Conservation (phyloP, 768 basidiomycete species). For the Termitomyces titanicus region DNA sequence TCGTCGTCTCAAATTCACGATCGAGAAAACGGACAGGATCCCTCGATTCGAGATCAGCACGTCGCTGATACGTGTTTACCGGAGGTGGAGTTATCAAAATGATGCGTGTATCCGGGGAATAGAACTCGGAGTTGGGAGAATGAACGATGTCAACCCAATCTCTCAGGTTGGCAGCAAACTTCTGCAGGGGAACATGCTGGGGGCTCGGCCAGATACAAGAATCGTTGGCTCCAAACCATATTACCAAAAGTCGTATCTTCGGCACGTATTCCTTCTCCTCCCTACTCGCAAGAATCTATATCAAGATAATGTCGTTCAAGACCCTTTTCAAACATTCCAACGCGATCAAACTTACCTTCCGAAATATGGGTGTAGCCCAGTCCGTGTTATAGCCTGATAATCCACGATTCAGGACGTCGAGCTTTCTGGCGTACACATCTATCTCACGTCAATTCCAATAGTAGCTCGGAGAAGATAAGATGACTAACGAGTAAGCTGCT, state of each 20-base stretch:
- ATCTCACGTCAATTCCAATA: background rate
- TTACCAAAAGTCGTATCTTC: slow-evolving; percentile 66
- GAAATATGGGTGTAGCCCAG: slow-evolving; percentile 79
- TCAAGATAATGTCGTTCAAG: background rate
- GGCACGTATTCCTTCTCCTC: slow-evolving; percentile 45
- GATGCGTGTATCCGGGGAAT: slow-evolving; percentile 71
- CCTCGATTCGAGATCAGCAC: slow-evolving; percentile 44
- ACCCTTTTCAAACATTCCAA: background rate
- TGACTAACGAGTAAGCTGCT: slow-evolving; percentile 60
- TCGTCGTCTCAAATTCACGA: slow-evolving; percentile 60
- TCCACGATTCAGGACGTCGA: slow-evolving; percentile 88
- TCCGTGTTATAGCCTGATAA: slow-evolving; percentile 82
- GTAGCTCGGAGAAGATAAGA: background rate
- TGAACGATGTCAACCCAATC: slow-evolving; percentile 61
- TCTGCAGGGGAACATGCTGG: slow-evolving; percentile 74
- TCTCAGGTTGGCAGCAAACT: slow-evolving; percentile 62
- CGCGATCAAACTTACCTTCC: slow-evolving; percentile 48
- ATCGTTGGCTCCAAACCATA: slow-evolving; percentile 94
- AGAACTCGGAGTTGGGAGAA: slow-evolving; percentile 55
- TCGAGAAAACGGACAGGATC: slow-evolving; percentile 51
- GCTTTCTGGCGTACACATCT: slow-evolving; percentile 77
- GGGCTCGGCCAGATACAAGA: slow-evolving; percentile 57
- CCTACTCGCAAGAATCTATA: slow-evolving; percentile 56
- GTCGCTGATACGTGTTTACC: slow-evolving; percentile 60
- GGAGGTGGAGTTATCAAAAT: slow-evolving; percentile 87